Evolutionary conservation across 805 yeast species (phyloP).

Genomic region (Hyphopichia homilentoma): DNA sequence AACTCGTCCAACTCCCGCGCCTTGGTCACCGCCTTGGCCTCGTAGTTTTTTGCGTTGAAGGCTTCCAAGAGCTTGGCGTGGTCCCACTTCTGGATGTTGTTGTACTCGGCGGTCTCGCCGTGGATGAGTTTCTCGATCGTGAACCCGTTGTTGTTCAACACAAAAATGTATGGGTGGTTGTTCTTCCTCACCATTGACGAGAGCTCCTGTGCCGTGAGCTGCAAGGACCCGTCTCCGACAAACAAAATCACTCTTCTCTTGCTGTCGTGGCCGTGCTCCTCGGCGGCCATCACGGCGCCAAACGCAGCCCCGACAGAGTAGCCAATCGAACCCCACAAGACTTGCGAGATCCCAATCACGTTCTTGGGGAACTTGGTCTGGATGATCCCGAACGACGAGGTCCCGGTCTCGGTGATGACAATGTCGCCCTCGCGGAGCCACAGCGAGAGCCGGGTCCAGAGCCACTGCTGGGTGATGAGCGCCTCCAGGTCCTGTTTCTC

Average conservation of each 20-base stretch:
- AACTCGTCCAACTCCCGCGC: slow-evolving; percentile 22
- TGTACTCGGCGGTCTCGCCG: slow-evolving; percentile 33
- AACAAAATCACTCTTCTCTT: slow-evolving; percentile 33
- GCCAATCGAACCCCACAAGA: slow-evolving; percentile 35
- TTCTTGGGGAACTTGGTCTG: slow-evolving; percentile 28
- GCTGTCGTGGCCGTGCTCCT: slow-evolving; percentile 25
- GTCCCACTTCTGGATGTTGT: slow-evolving; percentile 39
- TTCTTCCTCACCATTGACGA: slow-evolving; percentile 34
- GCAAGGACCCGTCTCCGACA: slow-evolving; percentile 42
- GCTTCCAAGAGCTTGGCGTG: slow-evolving; percentile 28
- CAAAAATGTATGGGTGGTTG: slow-evolving; percentile 33
- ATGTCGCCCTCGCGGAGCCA: slow-evolving; percentile 30
- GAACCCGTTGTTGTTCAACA: slow-evolving; percentile 38
- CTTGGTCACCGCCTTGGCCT: slow-evolving; percentile 21
- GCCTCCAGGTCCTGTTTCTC: slow-evolving; percentile 6
- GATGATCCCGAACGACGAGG: slow-evolving; percentile 32
- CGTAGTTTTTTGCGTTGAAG: slow-evolving; percentile 28
- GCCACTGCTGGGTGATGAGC: slow-evolving; percentile 23
- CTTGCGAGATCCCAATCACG: slow-evolving; percentile 30
- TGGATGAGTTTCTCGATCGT: slow-evolving; percentile 39
- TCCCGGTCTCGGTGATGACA: slow-evolving; percentile 33
- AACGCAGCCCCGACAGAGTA: slow-evolving; percentile 31
- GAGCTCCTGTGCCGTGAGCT: slow-evolving; percentile 39
- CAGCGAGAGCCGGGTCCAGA: slow-evolving; percentile 25
- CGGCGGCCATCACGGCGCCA: slow-evolving; percentile 33